Percentiles rank a stretch among this genome's conserved stretches.
phyloP scores from a whole-genome alignment of 2,329 filamentous ascomycete genomes.

The Cadophora sp. region DNA sequence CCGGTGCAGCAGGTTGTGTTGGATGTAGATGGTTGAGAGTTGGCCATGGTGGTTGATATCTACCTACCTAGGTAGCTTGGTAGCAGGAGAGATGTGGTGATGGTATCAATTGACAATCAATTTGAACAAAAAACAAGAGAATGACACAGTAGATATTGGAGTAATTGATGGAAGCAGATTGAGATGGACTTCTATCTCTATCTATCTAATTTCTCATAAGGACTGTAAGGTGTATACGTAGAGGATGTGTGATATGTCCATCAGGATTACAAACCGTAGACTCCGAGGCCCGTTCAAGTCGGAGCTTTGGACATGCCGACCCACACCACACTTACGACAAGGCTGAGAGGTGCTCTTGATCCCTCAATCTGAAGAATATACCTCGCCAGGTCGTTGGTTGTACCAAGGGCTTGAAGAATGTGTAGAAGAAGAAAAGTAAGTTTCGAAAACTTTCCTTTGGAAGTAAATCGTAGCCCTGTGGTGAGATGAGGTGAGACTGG shows the following conservation, averaged over 20 bases:
- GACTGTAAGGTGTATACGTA: background rate
- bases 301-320: background rate
- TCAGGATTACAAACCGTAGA: constrained; percentile 11
- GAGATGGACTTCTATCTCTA: background rate
- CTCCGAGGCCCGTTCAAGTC: background rate
- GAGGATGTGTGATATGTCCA: background rate
- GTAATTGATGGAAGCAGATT: background rate
- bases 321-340: constrained; percentile 12
- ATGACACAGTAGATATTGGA: background rate
- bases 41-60: constrained; percentile 19
- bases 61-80: background rate
- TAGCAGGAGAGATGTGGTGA: background rate
- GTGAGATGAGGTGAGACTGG: background rate
- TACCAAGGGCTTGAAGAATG: background rate
- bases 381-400: background rate
- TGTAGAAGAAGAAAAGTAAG: background rate
- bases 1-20: constrained; percentile 2
- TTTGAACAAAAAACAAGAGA: background rate
- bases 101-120: background rate
- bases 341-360: background rate
- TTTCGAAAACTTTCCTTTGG: background rate
- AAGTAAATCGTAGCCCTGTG: background rate
- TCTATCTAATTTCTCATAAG: background rate
- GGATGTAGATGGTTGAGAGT: background rate
- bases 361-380: background rate